Evolutionary conservation across 208 protist genomes (phyloP).

Genomic region (Blechomonas ayalai): DNA sequence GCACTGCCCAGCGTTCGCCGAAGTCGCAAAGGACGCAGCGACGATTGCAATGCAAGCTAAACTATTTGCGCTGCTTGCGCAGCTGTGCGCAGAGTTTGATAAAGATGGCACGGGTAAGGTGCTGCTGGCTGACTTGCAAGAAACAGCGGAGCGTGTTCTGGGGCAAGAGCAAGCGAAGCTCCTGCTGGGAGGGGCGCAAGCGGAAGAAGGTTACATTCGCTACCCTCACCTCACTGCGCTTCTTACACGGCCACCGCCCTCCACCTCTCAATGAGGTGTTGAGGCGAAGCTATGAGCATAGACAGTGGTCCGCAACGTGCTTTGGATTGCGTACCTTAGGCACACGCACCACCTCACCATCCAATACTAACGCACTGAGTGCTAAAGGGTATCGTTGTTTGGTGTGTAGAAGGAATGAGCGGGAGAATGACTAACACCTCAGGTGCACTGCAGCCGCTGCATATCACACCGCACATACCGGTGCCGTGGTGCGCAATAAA

Average conservation of each 20-base stretch:
- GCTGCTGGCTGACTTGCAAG: slow-evolving; percentile 39
- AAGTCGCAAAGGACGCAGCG: slow-evolving; percentile 26
- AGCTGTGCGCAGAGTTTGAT: slow-evolving; percentile 72
- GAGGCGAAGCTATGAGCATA: neutral
- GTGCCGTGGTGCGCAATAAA: too few relatives aligned
- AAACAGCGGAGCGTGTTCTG: slow-evolving; percentile 44
- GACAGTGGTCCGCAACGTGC: too few relatives aligned
- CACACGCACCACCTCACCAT: too few relatives aligned
- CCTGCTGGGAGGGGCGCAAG: slow-evolving; percentile 52
- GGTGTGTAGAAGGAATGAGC: too few relatives aligned
- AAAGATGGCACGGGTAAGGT: slow-evolving; percentile 46
- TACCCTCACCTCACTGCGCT: slow-evolving; percentile 68
- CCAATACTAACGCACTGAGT: too few relatives aligned
- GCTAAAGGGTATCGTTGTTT: too few relatives aligned
- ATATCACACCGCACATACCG: too few relatives aligned
- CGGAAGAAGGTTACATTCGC: slow-evolving; percentile 55
- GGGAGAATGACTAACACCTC: too few relatives aligned
- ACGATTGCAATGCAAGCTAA: slow-evolving; percentile 48
- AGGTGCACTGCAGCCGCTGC: too few relatives aligned
- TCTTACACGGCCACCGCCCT: slow-evolving; percentile 43
- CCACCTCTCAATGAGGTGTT: neutral
- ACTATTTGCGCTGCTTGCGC: slow-evolving; percentile 47
- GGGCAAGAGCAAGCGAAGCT: slow-evolving; percentile 38
- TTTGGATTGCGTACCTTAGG: too few relatives aligned
- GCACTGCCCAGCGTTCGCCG: slow-evolving; percentile 32